Percentiles rank a stretch among this genome's conserved stretches.
Evolutionary conservation across 495 filamentous ascomycete species (phyloP).

Genomic region (Podospora anserina): DNA sequence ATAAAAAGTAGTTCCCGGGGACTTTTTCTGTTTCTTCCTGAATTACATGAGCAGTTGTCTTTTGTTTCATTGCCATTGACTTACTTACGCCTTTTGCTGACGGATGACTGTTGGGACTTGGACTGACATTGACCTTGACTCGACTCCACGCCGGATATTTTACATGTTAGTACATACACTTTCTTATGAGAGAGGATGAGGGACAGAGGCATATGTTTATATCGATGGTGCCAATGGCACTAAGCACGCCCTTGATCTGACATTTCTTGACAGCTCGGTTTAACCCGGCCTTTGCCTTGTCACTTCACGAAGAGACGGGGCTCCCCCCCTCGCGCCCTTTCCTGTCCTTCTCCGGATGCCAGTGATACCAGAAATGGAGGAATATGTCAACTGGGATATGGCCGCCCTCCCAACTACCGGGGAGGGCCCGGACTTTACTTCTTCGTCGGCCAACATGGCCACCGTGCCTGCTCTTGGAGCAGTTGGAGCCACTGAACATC

Average conservation of each 20-base stretch:
- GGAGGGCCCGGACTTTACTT: constrained; percentile 17
- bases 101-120: neutral
- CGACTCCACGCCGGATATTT: neutral
- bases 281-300: neutral
- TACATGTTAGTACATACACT: neutral
- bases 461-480: neutral
- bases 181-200: neutral
- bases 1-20: constrained; percentile 19
- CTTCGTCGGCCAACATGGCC: constrained; percentile 12
- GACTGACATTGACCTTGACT: neutral
- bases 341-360: constrained; percentile 23
- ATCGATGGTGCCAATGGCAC: constrained; percentile 4
- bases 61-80: neutral
- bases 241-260: constrained; percentile 20
- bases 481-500: constrained; percentile 26
- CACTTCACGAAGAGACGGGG: neutral
- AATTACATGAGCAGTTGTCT: neutral
- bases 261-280: constrained; percentile 11
- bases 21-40: neutral
- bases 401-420: constrained; percentile 27
- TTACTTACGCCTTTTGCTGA: neutral
- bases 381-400: constrained; percentile 50
- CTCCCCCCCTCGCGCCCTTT: constrained; percentile 17
- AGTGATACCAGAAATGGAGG: constrained; percentile 35
- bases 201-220: constrained; percentile 1